phyloP scores from a whole-genome alignment of 1,284 basidiomycete genomes.

The Fomitopsis betulina region DNA sequence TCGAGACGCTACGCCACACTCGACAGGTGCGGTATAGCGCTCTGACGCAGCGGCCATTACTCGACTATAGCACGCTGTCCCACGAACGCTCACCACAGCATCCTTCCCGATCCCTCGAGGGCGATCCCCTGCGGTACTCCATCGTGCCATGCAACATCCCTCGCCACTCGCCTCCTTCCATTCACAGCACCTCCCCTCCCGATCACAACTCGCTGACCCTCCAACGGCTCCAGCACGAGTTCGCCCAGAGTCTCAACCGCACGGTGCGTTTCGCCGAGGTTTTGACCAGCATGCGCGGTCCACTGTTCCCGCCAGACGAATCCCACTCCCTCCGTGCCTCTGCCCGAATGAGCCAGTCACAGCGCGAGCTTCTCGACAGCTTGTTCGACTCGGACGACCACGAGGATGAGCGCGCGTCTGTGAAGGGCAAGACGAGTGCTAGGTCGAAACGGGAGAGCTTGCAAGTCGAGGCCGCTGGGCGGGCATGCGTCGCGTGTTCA shows the following conservation, averaged over 20 bases:
- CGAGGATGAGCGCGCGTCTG: slow-evolving; percentile 30
- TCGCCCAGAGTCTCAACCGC: slow-evolving; percentile 20
- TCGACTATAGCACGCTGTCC: slow-evolving; percentile 25
- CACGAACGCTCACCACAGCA: slow-evolving; percentile 16
- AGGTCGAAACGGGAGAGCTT: slow-evolving; percentile 10
- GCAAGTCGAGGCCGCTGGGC: slow-evolving; percentile 10
- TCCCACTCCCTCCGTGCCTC: slow-evolving; percentile 26
- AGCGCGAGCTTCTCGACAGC: slow-evolving; percentile 40
- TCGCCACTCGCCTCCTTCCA: slow-evolving; percentile 12
- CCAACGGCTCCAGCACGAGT: slow-evolving; percentile 18
- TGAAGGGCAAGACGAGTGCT: slow-evolving; percentile 31
- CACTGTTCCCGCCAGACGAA: slow-evolving; percentile 46
- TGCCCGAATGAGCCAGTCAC: slow-evolving; percentile 24
- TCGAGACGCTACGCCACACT: slow-evolving; percentile 9
- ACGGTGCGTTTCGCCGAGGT: slow-evolving; percentile 53
- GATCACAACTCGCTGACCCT: slow-evolving; percentile 18
- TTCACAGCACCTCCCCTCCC: slow-evolving; percentile 12
- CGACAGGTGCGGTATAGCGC: slow-evolving; percentile 19
- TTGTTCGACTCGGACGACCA: slow-evolving; percentile 43
- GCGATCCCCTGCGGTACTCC: slow-evolving; percentile 19
- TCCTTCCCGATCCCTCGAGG: slow-evolving; percentile 12
- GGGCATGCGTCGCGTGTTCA: slow-evolving; percentile 10
- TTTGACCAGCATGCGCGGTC: slow-evolving; percentile 52
- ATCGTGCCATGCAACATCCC: slow-evolving; percentile 20
- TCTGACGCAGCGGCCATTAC: slow-evolving; percentile 20